Percentiles rank a stretch among this genome's conserved stretches.
Evolutionary conservation across 768 basidiomycete species (phyloP).

Genomic region (Lepiota brunneoincarnata): DNA sequence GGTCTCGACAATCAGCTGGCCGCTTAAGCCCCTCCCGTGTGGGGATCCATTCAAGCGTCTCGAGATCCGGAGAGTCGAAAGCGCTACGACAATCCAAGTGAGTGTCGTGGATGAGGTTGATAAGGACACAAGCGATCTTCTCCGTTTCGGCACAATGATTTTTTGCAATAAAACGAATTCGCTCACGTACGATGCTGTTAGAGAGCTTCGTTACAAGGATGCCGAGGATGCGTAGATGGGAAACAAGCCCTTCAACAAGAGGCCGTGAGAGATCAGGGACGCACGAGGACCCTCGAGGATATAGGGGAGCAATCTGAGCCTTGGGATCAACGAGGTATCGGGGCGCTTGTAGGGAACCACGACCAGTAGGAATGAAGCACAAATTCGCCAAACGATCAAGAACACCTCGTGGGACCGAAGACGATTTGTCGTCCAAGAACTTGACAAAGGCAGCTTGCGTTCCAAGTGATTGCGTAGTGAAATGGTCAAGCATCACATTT

Average conservation of each 20-base stretch:
- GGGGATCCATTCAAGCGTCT: constrained; percentile 33
- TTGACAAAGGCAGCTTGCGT: constrained; percentile 7
- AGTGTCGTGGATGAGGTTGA: background rate
- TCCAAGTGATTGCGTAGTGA: constrained; percentile 7
- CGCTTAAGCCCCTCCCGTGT: constrained; percentile 30
- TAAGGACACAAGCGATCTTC: background rate
- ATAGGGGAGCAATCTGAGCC: constrained; percentile 28
- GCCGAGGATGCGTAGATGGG: constrained; percentile 18
- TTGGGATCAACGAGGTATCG: constrained; percentile 28
- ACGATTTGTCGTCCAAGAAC: constrained; percentile 18
- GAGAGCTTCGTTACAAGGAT: constrained; percentile 30
- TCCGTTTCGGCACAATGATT: background rate
- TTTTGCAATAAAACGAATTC: constrained; percentile 30
- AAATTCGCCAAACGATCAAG: constrained; percentile 20
- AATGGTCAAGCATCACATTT: constrained; percentile 1
- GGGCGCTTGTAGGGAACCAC: constrained; percentile 21
- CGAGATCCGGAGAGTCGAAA: background rate
- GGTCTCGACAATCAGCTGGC: constrained; percentile 27
- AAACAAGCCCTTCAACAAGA: constrained; percentile 14
- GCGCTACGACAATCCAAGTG: background rate
- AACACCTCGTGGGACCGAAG: constrained; percentile 23
- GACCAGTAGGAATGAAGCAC: constrained; percentile 25
- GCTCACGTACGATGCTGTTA: constrained; percentile 29
- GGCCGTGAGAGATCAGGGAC: constrained; percentile 14
- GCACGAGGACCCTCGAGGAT: constrained; percentile 12